Base-by-base conservation (phyloP, 305 asterid species). In the Fraxinus paxiana region DNA sequence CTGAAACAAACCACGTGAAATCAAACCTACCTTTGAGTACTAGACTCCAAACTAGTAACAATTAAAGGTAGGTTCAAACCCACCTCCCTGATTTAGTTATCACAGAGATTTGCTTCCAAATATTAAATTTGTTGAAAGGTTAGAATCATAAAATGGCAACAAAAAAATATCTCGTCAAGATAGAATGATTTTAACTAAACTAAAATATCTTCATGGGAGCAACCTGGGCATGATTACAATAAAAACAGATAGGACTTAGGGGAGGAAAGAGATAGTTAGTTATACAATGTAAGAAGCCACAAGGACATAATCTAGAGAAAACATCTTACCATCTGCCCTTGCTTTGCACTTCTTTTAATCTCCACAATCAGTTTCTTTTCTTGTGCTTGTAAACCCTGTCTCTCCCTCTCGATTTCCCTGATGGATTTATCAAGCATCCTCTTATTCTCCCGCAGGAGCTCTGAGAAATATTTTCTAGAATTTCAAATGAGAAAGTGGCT, bases 341-440 rank as follows among this genome's bases (percentile, higher is more conserved):
- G 99, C 89, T 96, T 94, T 28, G 99, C 99, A 20, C 95, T 93
- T 82, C 94, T 96, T 90, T 96, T 96, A 51, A 96, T 96, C 97
- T 96, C 99, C 1, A 86, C 84, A 17, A 96, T 93, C 72, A 96
- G 92, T 85, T 96, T 96, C 88, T 94, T 96, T 84, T 96, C 99
- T 82, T 96, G 99, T 4, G 97, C 82, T 82, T 94, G 99, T 75
- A 96, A 87, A 17, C 95, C 97, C 83, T 92, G 97, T 81, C 99
- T 92, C 91, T 96, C 98, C 90, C 98, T 92, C 86, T 96, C 99
- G 76, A 96, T 93, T 82, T 96, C 98, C 59, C 98, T 90, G 77
- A 94, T 96, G 3, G 98, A 96, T 79, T 93, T 95, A 91, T 96
- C 99, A 73, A 96, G 96, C 99, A 94, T 94, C 82, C 98, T 89